Evolutionary conservation across 768 basidiomycete species (phyloP).

Genomic region (Lyophyllum shimeji): DNA sequence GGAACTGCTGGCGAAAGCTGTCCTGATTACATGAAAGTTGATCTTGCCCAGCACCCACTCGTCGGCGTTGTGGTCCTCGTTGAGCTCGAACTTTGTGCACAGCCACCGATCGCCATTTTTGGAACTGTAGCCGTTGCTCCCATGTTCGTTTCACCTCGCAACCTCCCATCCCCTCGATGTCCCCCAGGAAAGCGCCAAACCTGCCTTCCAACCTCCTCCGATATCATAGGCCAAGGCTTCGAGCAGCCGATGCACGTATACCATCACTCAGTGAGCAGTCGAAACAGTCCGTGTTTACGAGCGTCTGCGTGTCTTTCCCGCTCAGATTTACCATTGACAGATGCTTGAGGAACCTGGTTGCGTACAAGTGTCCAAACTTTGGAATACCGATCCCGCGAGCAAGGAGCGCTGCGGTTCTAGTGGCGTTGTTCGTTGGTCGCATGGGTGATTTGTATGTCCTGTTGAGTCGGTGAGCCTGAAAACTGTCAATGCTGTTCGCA

Average conservation of each 20-base stretch:
- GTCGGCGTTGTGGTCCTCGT: no score
- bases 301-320: neutral
- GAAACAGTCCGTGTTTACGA: constrained; percentile 36
- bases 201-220: constrained; percentile 38
- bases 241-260: constrained; percentile 38
- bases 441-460: constrained; percentile 84
- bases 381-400: constrained; percentile 51
- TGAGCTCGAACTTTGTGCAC: no score
- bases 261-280: constrained; percentile 51
- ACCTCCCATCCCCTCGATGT: constrained; percentile 9
- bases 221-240: constrained; percentile 47
- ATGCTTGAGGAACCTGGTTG: constrained; percentile 55
- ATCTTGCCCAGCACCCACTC: no score
- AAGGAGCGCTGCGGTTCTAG: constrained; percentile 72
- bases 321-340: constrained; percentile 26
- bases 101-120: neutral
- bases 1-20: no score
- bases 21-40: no score
- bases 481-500: no score
- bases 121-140: neutral
- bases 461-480: constrained; percentile 63
- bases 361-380: constrained; percentile 44
- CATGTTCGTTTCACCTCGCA: neutral
- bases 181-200: constrained; percentile 19
- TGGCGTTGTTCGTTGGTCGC: constrained; percentile 83